Evolutionary conservation across 2,329 filamentous ascomycete species (phyloP), one percentile per base, ranked within the genome.

Genomic region (Rhinocladiella mackenziei): DNA sequence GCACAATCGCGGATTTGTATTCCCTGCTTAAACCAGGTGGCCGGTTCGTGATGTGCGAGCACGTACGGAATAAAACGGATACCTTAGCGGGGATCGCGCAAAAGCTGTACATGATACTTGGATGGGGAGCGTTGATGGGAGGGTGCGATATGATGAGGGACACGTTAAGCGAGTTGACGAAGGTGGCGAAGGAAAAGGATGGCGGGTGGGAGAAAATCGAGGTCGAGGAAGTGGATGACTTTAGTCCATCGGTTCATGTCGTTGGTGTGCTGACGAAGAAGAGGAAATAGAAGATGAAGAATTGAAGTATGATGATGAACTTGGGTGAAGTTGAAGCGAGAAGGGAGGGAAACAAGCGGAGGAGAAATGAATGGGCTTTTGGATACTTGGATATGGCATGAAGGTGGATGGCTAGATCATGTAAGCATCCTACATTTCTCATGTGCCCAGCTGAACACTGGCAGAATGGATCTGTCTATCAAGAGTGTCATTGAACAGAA

Each of bases 31-130:
- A 71, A 48, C 75, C 76, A 0, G 75, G 76, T 3, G 76, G 76
- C 0, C 60, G 72, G 39, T 60, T 79, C 61, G 61, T 79, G 11
- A 61, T 78, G 26, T 73, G 68, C 39, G 76, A 80, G 58, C 76
- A 80, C 63, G 71, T 77, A 5, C 66, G 64, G 15, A 77, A 75
- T 53, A 66, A 63, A 55, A 72, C 70, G 3, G 69, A 65, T 22
- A n/a, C 69, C 7, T 4, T 68, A 5, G 72, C 67, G 17, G 58
- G 69, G 15, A n/a, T 66, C 8, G 54, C 70, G 51, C 76, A 79
- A 61, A 46, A 61, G 6, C 50, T 72, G 5, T 76, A 69, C 58
- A 65, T 62, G 29, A 22, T 63, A 2, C 32, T 71, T 2, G 70
- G 73, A 3, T 78, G 74, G 73, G 65, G 66, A 5, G 72, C 70